A percentile compares a stretch with the other conserved stretches of the same genome.
Conservation (phyloP, 2,329 filamentous ascomycete genomes). For the Xylariaceae sp. region DNA sequence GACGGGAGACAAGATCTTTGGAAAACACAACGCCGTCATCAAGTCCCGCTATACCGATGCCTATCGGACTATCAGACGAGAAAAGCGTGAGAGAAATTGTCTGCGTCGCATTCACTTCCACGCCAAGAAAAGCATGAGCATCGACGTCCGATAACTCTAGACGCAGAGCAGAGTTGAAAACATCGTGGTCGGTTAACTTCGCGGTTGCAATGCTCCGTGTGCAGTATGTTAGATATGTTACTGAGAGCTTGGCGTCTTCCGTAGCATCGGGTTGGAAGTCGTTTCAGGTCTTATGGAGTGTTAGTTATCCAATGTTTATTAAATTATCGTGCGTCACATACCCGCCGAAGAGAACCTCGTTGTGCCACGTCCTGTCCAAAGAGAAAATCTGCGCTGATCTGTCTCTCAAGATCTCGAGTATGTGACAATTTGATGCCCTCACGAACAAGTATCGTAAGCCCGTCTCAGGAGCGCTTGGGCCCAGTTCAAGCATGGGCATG, state of each 20-base stretch:
- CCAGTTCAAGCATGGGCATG: slow-evolving; percentile 6
- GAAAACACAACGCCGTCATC: slow-evolving; percentile 14
- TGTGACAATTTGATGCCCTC: slow-evolving; percentile 13
- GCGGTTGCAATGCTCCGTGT: slow-evolving; percentile 12
- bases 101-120: slow-evolving; percentile 1
- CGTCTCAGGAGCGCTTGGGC: slow-evolving; percentile 5
- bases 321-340: slow-evolving; percentile 6
- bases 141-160: slow-evolving; percentile 6
- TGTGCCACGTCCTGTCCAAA: slow-evolving; percentile 10
- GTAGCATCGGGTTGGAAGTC: background rate
- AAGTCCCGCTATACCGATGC: slow-evolving; percentile 13
- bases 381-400: slow-evolving; percentile 10
- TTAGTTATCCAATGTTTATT: too few species aligned
- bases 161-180: slow-evolving; percentile 4
- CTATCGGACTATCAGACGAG: slow-evolving; percentile 8
- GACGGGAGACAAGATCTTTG: slow-evolving; percentile 10
- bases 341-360: slow-evolving; percentile 14
- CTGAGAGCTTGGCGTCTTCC: slow-evolving; percentile 5
- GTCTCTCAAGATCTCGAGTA: slow-evolving; percentile 11
- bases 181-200: slow-evolving; percentile 6
- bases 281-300: slow-evolving; percentile 1
- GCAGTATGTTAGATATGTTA: slow-evolving; percentile 9
- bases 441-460: slow-evolving; percentile 11
- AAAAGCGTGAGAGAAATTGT: slow-evolving; percentile 15
- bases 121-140: slow-evolving; percentile 6